Evolutionary conservation across 495 filamentous ascomycete genomes (phyloP).

Genomic region (Penicillium malachiteum): DNA sequence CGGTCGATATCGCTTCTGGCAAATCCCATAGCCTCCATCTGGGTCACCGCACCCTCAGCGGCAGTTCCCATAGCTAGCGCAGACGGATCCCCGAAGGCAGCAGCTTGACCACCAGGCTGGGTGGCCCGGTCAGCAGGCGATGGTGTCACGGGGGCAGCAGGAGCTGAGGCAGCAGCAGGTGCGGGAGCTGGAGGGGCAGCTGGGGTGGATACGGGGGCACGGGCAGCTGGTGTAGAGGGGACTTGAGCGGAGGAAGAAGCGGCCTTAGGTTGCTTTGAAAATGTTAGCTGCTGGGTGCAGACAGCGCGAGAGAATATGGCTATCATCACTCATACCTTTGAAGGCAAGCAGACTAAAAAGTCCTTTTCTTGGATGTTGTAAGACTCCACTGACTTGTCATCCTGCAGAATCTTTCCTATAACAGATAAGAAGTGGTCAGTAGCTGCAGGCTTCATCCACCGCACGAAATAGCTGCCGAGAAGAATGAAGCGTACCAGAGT

Average conservation of each 20-base stretch:
- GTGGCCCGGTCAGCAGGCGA: constrained; percentile 56
- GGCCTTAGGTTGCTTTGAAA: constrained; percentile 60
- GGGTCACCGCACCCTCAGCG: constrained; percentile 80
- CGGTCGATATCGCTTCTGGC: constrained; percentile 79
- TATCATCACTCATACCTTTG: constrained; percentile 66
- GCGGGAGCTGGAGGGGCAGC: constrained; percentile 68
- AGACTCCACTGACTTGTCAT: constrained; percentile 90
- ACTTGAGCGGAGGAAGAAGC: constrained; percentile 51
- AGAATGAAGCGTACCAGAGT: constrained; percentile 65
- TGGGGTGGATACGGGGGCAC: constrained; percentile 46
- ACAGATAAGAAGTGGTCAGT: background rate
- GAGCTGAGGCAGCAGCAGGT: constrained; percentile 50
- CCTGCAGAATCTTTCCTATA: constrained; percentile 93
- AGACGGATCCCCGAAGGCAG: constrained; percentile 70
- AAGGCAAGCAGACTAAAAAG: constrained; percentile 95
- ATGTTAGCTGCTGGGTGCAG: background rate
- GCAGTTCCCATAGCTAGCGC: constrained; percentile 80
- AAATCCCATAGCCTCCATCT: constrained; percentile 98
- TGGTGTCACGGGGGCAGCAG: constrained; percentile 65
- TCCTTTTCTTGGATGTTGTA: constrained; percentile 99
- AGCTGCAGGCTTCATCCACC: background rate
- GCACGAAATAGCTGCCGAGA: background rate
- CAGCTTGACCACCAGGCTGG: constrained; percentile 35
- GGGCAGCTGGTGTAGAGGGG: constrained; percentile 57
- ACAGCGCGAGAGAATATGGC: background rate